Evolutionary conservation across 805 yeast genomes (phyloP), one percentile per base, ranked within the genome.

Genomic region (Wickerhamomyces canadensis): DNA sequence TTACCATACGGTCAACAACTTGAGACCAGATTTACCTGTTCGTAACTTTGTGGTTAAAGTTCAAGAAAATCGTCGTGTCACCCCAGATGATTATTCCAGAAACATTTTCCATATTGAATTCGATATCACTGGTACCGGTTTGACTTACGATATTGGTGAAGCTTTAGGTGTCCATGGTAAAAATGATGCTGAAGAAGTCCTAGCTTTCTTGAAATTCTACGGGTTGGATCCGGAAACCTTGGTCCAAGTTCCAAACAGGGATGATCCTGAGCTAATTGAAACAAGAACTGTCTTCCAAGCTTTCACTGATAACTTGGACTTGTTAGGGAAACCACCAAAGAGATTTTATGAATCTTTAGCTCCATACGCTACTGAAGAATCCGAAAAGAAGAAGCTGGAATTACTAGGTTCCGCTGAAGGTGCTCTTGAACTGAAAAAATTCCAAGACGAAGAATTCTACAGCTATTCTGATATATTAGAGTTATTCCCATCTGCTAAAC

Each of bases 71-170:
- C 82, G 79, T 67, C 78, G 98, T 54, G 82, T 91, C 44, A 91
- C 98, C 15, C 97, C 98, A 6, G 55, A 53, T 26, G 89, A 85
- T 52, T 91, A 91, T 63, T 86, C 85, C 44, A 85, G 98, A 68
- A 84, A 91, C 64, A 89, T 91, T 52, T 91, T 91, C 86, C 96
- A 91, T 58, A 83, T 91, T 50, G 98, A 91, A 65, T 87, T 91
- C 49, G 98, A 91, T 58, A 76, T 81, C 56, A 64, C 88, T 32
- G 95, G 94, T 36, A 88, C 97, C 26, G 96, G 95, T 19, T 70
- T 91, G 57, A 85, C 78, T 34, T 91, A 91, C 59, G 93, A 81
- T 46, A 87, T 91, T 56, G 98, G 98, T 59, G 98, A 91, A 70
- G 96, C 98, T 16, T 75, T 91, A 43, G 98, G 98, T 55, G 76